Conservation (phyloP, 1,139 yeast genomes). For the Taphrina confusa region DNA sequence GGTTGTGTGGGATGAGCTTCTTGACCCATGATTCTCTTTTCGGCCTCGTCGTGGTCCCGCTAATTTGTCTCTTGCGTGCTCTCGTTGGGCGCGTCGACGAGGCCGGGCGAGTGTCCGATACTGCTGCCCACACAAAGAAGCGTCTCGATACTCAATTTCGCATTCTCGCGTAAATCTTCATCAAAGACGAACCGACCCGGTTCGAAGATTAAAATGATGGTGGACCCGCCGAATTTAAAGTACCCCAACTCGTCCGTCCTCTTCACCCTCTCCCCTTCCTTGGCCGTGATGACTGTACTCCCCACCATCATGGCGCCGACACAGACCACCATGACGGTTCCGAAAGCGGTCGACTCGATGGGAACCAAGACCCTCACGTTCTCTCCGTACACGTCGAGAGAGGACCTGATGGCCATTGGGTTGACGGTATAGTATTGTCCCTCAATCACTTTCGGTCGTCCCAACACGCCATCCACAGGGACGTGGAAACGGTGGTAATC, state of each 20-base stretch:
- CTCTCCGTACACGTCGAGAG: conserved; percentile 88
- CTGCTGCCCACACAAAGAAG: conserved; percentile 88
- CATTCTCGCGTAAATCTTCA: conserved; percentile 68
- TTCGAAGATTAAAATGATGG: conserved; percentile 65
- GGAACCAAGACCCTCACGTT: conserved; percentile 79
- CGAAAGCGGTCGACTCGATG: conserved; percentile 70
- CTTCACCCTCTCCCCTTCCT: conserved; percentile 58
- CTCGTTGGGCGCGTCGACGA: conserved; percentile 40
- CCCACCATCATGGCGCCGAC: conserved; percentile 99
- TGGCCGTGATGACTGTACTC: conserved; percentile 71
- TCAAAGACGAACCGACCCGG: conserved; percentile 59
- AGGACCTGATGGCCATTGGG: conserved; percentile 92
- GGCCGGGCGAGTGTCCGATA: conserved; percentile 69
- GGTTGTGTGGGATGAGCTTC: conserved; percentile 2
- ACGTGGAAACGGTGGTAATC: conserved; percentile 93
- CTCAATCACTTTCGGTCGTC: conserved; percentile 64
- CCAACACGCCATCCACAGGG: conserved; percentile 75
- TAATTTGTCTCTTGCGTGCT: conserved; percentile 22
- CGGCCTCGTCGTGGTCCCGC: conserved; percentile 37
- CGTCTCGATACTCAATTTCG: conserved; percentile 72
- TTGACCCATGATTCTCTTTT: conserved; percentile 37
- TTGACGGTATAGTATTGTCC: conserved; percentile 96
- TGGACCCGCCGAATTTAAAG: conserved; percentile 94
- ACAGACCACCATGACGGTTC: conserved; percentile 72
- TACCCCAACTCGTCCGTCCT: conserved; percentile 89